Percentiles rank a stretch among this genome's conserved stretches.
Conservation (phyloP, 768 basidiomycete genomes). For the Amanita polypyramis region DNA sequence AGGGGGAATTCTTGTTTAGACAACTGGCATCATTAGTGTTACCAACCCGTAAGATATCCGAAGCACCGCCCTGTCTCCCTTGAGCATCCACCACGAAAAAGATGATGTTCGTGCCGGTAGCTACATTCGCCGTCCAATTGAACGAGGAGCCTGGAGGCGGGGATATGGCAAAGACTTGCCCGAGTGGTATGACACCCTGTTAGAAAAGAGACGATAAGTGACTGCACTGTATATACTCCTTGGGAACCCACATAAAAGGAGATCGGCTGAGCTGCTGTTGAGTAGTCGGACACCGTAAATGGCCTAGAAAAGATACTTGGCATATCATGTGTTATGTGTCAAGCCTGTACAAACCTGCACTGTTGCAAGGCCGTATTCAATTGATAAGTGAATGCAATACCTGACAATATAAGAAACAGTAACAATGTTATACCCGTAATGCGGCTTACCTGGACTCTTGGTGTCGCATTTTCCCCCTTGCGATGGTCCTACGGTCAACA, state of each 20-base stretch:
- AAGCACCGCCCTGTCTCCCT: conserved; percentile 47
- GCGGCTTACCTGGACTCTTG: conserved; percentile 25
- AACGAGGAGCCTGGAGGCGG: conserved; percentile 30
- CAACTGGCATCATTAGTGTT: conserved; percentile 40
- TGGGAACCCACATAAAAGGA: conserved; percentile 36
- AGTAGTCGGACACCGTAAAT: conserved; percentile 35
- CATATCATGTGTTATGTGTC: conserved; percentile 1
- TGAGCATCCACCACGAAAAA: conserved; percentile 44
- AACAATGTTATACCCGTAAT: background rate
- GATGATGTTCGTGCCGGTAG: conserved; percentile 45
- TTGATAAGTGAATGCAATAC: conserved; percentile 34
- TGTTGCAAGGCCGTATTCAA: conserved; percentile 46
- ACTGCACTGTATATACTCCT: background rate
- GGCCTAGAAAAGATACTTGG: conserved; percentile 21
- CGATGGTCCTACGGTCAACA: conserved; percentile 39
- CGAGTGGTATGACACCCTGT: conserved; percentile 57
- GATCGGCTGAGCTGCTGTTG: conserved; percentile 38
- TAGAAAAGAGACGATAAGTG: background rate
- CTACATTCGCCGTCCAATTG: conserved; percentile 48
- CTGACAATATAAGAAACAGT: conserved; percentile 12
- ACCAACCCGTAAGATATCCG: conserved; percentile 39
- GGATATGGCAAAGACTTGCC: conserved; percentile 34
- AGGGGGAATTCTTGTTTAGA: conserved; percentile 40
- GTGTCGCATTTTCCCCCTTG: conserved; percentile 42
- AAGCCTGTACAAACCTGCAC: conserved; percentile 38